Percentiles rank a stretch among this genome's conserved stretches.
These are phyloP conservation scores for Kuraishia floccosa DNA, from an alignment of 805 yeast genomes.

Conservation along the genomic window DNA sequence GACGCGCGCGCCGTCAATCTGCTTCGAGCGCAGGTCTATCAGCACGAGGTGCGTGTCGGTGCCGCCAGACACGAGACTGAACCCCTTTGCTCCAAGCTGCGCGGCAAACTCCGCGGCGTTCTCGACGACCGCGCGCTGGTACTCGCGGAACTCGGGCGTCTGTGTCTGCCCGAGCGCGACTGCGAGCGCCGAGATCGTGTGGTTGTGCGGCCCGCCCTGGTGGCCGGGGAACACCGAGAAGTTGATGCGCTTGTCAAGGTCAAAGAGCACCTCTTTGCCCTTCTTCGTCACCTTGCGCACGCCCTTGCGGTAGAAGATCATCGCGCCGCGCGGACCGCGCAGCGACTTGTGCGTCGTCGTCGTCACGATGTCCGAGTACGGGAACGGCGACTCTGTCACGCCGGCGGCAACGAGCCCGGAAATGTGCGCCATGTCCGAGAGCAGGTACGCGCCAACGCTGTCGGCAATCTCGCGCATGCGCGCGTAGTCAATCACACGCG, in stretches of 20 bases:
- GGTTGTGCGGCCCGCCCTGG: conserved; percentile 99
- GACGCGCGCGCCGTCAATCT: conserved; percentile 92
- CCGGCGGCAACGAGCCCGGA: conserved; percentile 95
- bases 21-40: conserved; percentile 66
- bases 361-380: conserved; percentile 90
- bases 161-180: conserved; percentile 90
- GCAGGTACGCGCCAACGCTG: conserved; percentile 83
- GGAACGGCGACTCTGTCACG: conserved; percentile 88
- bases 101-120: conserved; percentile 74
- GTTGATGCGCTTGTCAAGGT: conserved; percentile 84
- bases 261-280: conserved; percentile 79
- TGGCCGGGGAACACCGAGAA: conserved; percentile 98
- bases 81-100: conserved; percentile 54
- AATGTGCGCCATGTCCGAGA: conserved; percentile 96
- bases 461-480: conserved; percentile 88
- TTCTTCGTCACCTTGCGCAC: conserved; percentile 71
- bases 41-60: conserved; percentile 91
- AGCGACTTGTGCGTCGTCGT: conserved; percentile 96
- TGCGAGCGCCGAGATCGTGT: conserved; percentile 92
- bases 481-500: conserved; percentile 81
- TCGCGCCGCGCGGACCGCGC: conserved; percentile 98
- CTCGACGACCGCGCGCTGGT: conserved; percentile 72
- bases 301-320: conserved; percentile 96
- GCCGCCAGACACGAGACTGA: conserved; percentile 79
- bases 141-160: conserved; percentile 77